Evolutionary conservation across 352 stramenopile species (phyloP).

Genomic region (Pelagophyceae sp.): DNA sequence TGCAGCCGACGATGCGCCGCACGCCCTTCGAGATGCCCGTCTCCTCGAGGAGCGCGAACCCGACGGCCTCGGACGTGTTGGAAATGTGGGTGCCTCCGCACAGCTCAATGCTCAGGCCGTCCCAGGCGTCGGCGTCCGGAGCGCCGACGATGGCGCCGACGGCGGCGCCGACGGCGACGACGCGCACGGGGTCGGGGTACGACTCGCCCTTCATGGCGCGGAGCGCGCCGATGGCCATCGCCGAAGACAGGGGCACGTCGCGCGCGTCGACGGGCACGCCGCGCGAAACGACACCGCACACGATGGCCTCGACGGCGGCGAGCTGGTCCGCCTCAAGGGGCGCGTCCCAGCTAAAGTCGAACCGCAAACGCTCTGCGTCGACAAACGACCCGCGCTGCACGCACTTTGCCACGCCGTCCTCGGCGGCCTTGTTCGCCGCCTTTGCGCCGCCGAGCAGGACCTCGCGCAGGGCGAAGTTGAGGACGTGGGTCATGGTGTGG

Average conservation of each 20-base stretch:
- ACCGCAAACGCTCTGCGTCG: conserved; percentile 84
- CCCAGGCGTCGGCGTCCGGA: conserved; percentile 81
- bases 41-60: conserved; percentile 86
- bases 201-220: conserved; percentile 90
- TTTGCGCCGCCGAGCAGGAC: conserved; percentile 43
- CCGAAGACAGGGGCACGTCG: conserved; percentile 76
- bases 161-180: conserved; percentile 79
- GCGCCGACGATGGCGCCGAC: conserved; percentile 65
- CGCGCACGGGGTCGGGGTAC: conserved; percentile 88
- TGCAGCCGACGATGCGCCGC: conserved; percentile 84
- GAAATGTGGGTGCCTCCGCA: conserved; percentile 90
- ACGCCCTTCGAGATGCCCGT: conserved; percentile 91
- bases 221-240: conserved; percentile 78
- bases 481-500: conserved; percentile 95
- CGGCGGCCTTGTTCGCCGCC: conserved; percentile 26
- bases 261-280: conserved; percentile 79
- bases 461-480: conserved; percentile 91
- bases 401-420: conserved; percentile 45
- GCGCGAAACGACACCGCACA: conserved; percentile 72
- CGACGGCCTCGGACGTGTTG: conserved; percentile 85
- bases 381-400: conserved; percentile 89
- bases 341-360: conserved; percentile 91
- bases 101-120: conserved; percentile 87
- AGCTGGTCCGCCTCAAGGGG: conserved; percentile 68
- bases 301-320: conserved; percentile 66